Evolutionary conservation across 2,329 filamentous ascomycete species (phyloP).

Genomic region (Fusarium sp.): DNA sequence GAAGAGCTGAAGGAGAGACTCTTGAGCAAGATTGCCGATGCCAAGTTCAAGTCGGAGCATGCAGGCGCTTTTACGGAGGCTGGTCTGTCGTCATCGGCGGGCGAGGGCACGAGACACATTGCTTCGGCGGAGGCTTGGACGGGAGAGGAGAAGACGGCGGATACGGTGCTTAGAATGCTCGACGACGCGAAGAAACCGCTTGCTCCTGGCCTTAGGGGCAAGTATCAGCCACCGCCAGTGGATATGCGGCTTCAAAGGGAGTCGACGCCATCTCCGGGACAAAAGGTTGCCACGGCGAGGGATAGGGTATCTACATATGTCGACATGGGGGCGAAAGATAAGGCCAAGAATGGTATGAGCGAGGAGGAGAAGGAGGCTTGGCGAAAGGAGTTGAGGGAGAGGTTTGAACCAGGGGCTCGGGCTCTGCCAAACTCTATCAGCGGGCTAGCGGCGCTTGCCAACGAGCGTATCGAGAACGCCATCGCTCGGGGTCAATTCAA

Average conservation of each 20-base stretch:
- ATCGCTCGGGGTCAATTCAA: slow-evolving; percentile 91
- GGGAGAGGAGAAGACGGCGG: slow-evolving; percentile 78
- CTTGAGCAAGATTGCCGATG: slow-evolving; percentile 65
- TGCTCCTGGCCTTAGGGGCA: slow-evolving; percentile 58
- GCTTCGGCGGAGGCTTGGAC: slow-evolving; percentile 80
- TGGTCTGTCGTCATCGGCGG: slow-evolving; percentile 63
- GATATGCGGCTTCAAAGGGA: slow-evolving; percentile 62
- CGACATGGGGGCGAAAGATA: slow-evolving; percentile 59
- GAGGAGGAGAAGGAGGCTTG: slow-evolving; percentile 79
- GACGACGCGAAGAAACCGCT: slow-evolving; percentile 82
- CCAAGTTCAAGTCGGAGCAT: slow-evolving; percentile 64
- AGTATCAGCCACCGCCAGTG: slow-evolving; percentile 58
- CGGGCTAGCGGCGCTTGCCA: slow-evolving; percentile 84
- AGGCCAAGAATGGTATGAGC: slow-evolving; percentile 64
- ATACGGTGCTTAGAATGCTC: slow-evolving; percentile 86
- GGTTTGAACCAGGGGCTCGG: slow-evolving; percentile 79
- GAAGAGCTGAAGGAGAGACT: slow-evolving; percentile 70
- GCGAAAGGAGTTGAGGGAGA: slow-evolving; percentile 79
- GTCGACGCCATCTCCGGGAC: slow-evolving; percentile 53
- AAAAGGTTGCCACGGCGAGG: slow-evolving; percentile 63
- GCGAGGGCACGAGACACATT: slow-evolving; percentile 73
- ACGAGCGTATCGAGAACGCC: slow-evolving; percentile 92
- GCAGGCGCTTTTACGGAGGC: slow-evolving; percentile 60
- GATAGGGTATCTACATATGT: slow-evolving; percentile 67
- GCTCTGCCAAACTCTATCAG: slow-evolving; percentile 80